phyloP scores from a whole-genome alignment of 768 basidiomycete species.

The Russula sp. region DNA sequence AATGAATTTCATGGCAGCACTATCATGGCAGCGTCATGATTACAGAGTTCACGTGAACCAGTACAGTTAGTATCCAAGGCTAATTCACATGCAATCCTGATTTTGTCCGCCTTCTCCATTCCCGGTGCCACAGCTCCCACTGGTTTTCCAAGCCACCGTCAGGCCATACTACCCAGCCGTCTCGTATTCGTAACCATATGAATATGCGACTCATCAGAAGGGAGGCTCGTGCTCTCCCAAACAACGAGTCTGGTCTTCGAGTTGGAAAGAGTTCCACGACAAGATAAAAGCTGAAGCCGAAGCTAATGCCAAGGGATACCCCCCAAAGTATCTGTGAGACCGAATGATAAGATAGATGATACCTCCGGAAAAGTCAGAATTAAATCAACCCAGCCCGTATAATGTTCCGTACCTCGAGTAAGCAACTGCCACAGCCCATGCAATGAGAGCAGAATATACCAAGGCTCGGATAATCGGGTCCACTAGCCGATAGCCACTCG shows the following conservation, averaged over 20 bases:
- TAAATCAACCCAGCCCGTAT: not conserved
- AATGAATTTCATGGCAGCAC: not conserved
- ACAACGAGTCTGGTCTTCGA: conserved; percentile 44
- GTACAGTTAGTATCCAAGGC: not conserved
- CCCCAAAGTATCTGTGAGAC: conserved; percentile 73
- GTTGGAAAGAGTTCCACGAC: conserved; percentile 54
- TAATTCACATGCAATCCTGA: conserved; percentile 9
- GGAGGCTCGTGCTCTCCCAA: conserved; percentile 44
- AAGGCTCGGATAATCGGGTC: conserved; percentile 45
- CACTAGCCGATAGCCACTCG: conserved; percentile 45
- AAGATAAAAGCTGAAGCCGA: conserved; percentile 51
- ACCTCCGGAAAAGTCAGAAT: conserved; percentile 36
- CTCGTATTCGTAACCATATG: conserved; percentile 64
- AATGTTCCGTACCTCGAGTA: conserved; percentile 59
- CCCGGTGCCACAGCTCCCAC: conserved; percentile 59
- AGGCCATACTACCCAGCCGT: conserved; percentile 76
- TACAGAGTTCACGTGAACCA: not conserved
- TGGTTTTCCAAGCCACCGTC: conserved; percentile 74
- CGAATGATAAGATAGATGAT: conserved; percentile 69
- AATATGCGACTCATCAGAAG: conserved; percentile 53
- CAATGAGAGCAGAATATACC: conserved; percentile 45
- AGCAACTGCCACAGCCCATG: conserved; percentile 62
- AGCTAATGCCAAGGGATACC: conserved; percentile 50
- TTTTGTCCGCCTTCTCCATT: conserved; percentile 44
- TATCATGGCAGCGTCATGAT: not conserved